A percentile compares a stretch with the other conserved stretches of the same genome.
Evolutionary conservation across 495 filamentous ascomycete genomes (phyloP).

Genomic region (Penicillium coffeae): DNA sequence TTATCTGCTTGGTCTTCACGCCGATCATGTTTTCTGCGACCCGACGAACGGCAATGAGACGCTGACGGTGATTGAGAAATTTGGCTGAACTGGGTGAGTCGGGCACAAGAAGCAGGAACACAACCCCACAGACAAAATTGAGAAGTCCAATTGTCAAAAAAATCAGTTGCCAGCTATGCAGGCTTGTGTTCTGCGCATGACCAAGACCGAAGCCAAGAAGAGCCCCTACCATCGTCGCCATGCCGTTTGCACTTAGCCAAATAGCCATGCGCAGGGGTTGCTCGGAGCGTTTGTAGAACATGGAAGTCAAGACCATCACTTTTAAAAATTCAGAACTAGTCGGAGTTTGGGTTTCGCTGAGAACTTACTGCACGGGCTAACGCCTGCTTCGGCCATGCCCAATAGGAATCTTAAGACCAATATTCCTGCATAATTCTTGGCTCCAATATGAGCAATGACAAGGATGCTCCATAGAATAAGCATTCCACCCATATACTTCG

Average conservation of each 20-base stretch:
- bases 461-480: conserved; percentile 57
- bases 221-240: conserved; percentile 50
- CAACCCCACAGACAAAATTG: conserved; percentile 41
- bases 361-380: conserved; percentile 42
- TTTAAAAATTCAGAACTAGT: not conserved
- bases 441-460: conserved; percentile 54
- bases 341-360: not conserved
- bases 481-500: conserved; percentile 55
- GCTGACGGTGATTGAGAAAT: conserved; percentile 40
- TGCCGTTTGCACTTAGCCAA: conserved; percentile 62
- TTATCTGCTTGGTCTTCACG: conserved; percentile 38
- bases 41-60: conserved; percentile 39
- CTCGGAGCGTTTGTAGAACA: conserved; percentile 67
- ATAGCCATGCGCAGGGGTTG: conserved; percentile 59
- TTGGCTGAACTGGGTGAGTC: conserved; percentile 40
- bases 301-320: conserved; percentile 55
- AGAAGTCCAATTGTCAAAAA: conserved; percentile 52
- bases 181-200: conserved; percentile 35
- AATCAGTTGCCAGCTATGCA: conserved; percentile 53
- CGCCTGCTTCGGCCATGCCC: conserved; percentile 62
- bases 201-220: conserved; percentile 53
- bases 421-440: conserved; percentile 54
- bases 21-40: conserved; percentile 50
- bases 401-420: conserved; percentile 57
- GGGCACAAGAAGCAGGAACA: conserved; percentile 40